Conservation (phyloP, 768 basidiomycete species). For the Mycena floridula region DNA sequence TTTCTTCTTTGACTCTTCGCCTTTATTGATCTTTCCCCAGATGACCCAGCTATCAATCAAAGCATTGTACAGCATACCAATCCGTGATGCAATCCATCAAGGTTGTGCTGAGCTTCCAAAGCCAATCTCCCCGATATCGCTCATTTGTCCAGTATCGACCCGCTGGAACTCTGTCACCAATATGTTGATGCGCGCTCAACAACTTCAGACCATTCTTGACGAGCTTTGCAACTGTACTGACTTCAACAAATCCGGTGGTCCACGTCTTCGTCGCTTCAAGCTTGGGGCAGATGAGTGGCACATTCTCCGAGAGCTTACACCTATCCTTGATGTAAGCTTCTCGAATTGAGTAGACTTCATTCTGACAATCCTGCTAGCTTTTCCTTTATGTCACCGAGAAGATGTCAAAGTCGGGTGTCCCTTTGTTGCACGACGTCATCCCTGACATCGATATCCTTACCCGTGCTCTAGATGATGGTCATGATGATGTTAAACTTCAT, state of each 20-base stretch:
- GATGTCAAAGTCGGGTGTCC: neutral
- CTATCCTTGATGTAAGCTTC: neutral
- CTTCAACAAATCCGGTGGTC: neutral
- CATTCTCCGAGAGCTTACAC: neutral
- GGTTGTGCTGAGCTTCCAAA: neutral
- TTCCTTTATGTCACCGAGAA: neutral
- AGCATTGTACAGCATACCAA: neutral
- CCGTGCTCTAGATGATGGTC: neutral
- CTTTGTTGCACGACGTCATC: neutral
- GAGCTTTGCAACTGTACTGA: neutral
- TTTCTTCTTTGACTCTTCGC: neutral
- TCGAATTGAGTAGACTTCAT: neutral
- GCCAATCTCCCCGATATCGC: neutral
- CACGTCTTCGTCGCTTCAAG: neutral
- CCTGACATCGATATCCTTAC: neutral
- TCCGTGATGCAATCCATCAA: neutral
- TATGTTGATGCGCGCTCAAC: neutral
- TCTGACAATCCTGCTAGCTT: neutral
- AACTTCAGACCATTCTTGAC: neutral
- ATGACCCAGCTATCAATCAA: neutral
- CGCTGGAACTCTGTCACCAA: neutral
- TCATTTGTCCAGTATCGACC: neutral
- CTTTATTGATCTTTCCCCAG: neutral
- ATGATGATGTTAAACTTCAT: neutral
- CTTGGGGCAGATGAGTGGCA: neutral